Evolutionary conservation across 768 basidiomycete species (phyloP), one percentile per base, ranked within the genome.

Genomic region (Tremella fuciformis): DNA sequence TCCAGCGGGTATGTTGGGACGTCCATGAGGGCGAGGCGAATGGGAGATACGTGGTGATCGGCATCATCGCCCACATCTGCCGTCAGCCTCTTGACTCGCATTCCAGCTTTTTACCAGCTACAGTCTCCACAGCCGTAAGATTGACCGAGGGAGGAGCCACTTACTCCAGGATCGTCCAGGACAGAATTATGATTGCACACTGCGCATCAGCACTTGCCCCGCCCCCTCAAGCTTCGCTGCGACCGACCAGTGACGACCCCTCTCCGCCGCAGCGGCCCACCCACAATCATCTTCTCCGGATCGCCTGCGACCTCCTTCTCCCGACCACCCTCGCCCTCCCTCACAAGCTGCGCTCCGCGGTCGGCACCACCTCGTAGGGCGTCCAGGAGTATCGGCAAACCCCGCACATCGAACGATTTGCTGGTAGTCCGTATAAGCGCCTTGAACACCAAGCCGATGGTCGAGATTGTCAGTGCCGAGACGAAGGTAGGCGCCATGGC

Each of bases 181-280:
- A 90, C 92, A 50, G 93, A 96, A 55, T 93, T 85, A 72, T 98
- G 93, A 76, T 98, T 98, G 57, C 87, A 85, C 48, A 96, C 92
- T 94, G 21, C 24, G 8, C 18, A 55, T 46, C 26, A 11, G 18
- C 19, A 41, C 13, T 25, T 34, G 11, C 11, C 9, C 29, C 13
- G 34, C 26, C 18, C 22, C 13, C 38, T 57, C 29, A 34, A 11
- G 29, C 29, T 6, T 6, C 11, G 29, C 6, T 34, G 9, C 22
- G 16, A 57, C 70, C 55, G 39, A 72, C 70, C 61, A 26, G 70
- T 72, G 13, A 72, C 67, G 15, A 72, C 65, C 15, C 70, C 70
- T 55, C 67, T 56, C 44, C 66, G 42, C 34, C 57, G 24, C 18
- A 47, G 3, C 9, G 13, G 37, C 16, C 37, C 34, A 37, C 44